These are phyloP conservation scores for Adiantum capillusveneris DNA, from an alignment of 75 land plant species.

Conservation along the genomic window DNA sequence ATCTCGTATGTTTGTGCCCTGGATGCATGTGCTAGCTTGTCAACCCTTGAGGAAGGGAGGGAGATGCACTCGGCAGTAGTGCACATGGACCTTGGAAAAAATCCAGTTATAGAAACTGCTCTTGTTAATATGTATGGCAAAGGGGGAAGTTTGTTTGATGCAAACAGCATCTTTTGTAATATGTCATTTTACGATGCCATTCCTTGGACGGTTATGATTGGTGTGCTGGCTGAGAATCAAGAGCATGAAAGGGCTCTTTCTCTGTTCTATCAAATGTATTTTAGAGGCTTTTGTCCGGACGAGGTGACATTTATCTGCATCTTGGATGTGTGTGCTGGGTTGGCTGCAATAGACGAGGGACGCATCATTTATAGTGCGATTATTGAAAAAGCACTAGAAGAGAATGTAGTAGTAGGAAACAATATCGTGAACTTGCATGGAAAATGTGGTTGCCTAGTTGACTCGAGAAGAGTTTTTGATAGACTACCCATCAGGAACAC, in stretches of 20 bases:
- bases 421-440: not conserved
- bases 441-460: not conserved
- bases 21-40: constrained; percentile 26
- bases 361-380: constrained; percentile 28
- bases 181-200: constrained; percentile 23
- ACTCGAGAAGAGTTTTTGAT: not conserved
- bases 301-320: constrained; percentile 27
- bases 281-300: constrained; percentile 10
- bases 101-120: not conserved
- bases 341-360: constrained; percentile 33
- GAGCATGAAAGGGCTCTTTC: constrained; percentile 12
- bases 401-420: not conserved
- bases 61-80: constrained; percentile 25
- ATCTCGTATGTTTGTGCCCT: constrained; percentile 32
- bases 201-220: constrained; percentile 46
- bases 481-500: not conserved
- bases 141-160: not conserved
- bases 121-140: not conserved
- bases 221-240: constrained; percentile 21
- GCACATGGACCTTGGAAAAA: constrained; percentile 6
- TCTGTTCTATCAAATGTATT: constrained; percentile 17
- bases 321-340: constrained; percentile 33
- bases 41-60: constrained; percentile 22
- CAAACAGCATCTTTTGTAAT: not conserved
- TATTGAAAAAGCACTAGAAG: constrained; percentile 8